Conservation (phyloP, 2,329 filamentous ascomycete species). For the Exutisphaerella laricina region DNA sequence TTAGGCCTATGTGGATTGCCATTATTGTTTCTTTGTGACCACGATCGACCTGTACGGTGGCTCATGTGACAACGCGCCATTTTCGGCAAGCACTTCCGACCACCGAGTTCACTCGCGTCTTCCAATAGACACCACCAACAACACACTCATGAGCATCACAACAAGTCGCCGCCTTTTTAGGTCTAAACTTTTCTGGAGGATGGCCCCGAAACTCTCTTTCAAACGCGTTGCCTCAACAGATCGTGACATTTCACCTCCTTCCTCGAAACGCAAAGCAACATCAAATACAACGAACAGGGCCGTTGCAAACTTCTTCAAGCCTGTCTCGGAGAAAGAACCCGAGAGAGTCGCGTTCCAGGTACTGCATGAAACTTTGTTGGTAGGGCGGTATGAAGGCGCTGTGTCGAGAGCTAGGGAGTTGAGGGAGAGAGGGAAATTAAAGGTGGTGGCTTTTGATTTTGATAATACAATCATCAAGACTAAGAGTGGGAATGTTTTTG, state of each 20-base stretch:
- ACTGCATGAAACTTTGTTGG: constrained; percentile 64
- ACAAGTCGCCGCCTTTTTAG: too few relatives aligned
- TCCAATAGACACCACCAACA: not conserved
- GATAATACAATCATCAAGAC: constrained; percentile 84
- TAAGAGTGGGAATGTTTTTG: constrained; percentile 73
- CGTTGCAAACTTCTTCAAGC: constrained; percentile 82
- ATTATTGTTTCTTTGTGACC: too few relatives aligned
- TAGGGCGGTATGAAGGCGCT: constrained; percentile 57
- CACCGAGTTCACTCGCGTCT: too few relatives aligned
- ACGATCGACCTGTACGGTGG: too few relatives aligned
- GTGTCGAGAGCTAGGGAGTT: not conserved
- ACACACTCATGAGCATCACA: too few relatives aligned
- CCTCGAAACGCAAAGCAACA: constrained; percentile 50
- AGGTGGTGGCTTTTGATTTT: constrained; percentile 67
- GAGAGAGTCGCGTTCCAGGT: constrained; percentile 66
- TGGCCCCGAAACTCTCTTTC: constrained; percentile 14
- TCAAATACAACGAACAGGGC: constrained; percentile 56
- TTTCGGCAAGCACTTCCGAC: too few relatives aligned
- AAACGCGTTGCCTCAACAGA: constrained; percentile 38
- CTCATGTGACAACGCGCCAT: too few relatives aligned
- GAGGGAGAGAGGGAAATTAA: constrained; percentile 28
- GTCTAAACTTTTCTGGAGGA: not conserved
- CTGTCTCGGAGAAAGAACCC: constrained; percentile 74
- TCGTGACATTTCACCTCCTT: constrained; percentile 52
- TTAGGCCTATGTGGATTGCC: too few relatives aligned